Conservation (phyloP, 768 basidiomycete species). For the Sporobolomyces phaffii region DNA sequence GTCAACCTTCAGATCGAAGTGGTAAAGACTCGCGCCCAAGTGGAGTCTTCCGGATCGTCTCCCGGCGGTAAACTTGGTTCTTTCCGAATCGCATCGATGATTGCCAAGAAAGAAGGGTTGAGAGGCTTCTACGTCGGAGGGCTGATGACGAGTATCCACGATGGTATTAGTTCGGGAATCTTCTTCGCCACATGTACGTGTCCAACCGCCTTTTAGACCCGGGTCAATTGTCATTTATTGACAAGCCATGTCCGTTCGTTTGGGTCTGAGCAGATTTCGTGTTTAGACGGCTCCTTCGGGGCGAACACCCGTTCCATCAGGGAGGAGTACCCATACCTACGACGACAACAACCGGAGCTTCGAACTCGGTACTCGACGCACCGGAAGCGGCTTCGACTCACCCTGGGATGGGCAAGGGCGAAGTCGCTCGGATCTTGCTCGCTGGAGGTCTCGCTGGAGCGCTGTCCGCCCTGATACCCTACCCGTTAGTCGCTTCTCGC, state of each 20-base stretch:
- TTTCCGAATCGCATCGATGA: constrained; percentile 31
- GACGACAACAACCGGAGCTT: no score
- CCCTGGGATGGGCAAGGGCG: constrained; percentile 17
- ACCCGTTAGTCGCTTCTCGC: constrained; percentile 23
- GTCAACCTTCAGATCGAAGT: constrained; percentile 32
- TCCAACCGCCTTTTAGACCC: not conserved
- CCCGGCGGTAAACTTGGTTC: constrained; percentile 31
- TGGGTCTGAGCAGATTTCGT: constrained; percentile 23
- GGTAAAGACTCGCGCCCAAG: constrained; percentile 38
- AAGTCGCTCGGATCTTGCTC: constrained; percentile 24
- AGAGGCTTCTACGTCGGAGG: constrained; percentile 38
- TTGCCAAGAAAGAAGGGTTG: constrained; percentile 31
- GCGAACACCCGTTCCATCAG: constrained; percentile 26
- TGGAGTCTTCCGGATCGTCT: constrained; percentile 6
- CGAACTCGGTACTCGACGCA: not conserved
- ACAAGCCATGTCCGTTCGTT: no score
- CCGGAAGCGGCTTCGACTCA: not conserved
- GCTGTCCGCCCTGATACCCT: constrained; percentile 29
- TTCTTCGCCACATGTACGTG: constrained; percentile 34
- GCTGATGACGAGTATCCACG: constrained; percentile 35
- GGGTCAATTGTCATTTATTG: no score
- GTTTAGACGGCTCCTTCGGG: constrained; percentile 26
- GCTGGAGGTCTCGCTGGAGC: constrained; percentile 35
- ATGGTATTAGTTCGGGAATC: constrained; percentile 27
- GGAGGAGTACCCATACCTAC: not conserved